Conservation (phyloP, 164 flowering plant species). For the Santalum album region DNA sequence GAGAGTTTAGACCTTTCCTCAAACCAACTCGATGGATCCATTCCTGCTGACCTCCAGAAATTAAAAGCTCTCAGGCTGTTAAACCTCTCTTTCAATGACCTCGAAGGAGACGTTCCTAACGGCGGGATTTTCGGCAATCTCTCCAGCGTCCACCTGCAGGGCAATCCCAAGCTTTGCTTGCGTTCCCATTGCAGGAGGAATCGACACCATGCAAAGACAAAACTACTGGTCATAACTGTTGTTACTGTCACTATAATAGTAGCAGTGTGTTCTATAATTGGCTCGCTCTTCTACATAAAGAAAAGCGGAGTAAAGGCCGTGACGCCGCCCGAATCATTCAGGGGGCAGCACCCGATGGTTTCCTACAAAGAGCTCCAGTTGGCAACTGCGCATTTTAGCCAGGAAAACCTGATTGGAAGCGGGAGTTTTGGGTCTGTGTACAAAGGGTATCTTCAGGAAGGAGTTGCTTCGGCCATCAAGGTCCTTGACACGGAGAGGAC, state of each 20-base stretch:
- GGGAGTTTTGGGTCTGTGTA: slow-evolving; percentile 54
- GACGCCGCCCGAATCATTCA: not conserved
- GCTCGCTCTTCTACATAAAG: not conserved
- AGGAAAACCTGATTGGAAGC: slow-evolving; percentile 35
- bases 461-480: slow-evolving; percentile 29
- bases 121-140: slow-evolving; percentile 25
- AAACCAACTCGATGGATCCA: slow-evolving; percentile 38
- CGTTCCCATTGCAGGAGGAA: not conserved
- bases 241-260: not conserved
- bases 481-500: slow-evolving; percentile 19
- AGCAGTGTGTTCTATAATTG: not conserved
- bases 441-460: slow-evolving; percentile 24
- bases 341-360: slow-evolving; percentile 18
- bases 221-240: not conserved
- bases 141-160: slow-evolving; percentile 19
- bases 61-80: slow-evolving; percentile 21
- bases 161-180: slow-evolving; percentile 32
- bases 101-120: slow-evolving; percentile 37
- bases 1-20: slow-evolving; percentile 38
- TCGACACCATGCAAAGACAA: not conserved
- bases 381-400: slow-evolving; percentile 29
- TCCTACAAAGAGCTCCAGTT: slow-evolving; percentile 28
- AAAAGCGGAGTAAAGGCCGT: slow-evolving; percentile 6
- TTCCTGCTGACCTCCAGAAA: slow-evolving; percentile 22
- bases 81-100: slow-evolving; percentile 38